Evolutionary conservation across 73 alveolate species (phyloP).

Genomic region (Tetrahymena malaccensis): DNA sequence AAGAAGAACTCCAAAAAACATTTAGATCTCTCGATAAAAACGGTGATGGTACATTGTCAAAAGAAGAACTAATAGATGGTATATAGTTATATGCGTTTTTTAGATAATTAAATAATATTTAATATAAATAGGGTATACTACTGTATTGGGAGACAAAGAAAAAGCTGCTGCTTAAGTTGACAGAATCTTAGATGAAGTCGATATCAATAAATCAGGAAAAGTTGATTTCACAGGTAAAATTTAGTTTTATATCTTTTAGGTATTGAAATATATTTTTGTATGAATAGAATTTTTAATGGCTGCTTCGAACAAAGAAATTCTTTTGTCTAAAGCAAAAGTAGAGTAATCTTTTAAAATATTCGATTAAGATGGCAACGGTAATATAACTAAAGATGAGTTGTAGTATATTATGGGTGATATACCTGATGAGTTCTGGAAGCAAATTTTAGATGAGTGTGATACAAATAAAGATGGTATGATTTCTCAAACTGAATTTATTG

Average conservation of each 20-base stretch:
- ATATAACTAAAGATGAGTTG: slow-evolving; percentile 29
- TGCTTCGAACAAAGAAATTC: slow-evolving; percentile 31
- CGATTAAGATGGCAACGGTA: slow-evolving; percentile 45
- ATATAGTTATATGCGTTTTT: not conserved
- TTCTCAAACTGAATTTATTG: slow-evolving; percentile 26
- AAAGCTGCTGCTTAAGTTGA: slow-evolving; percentile 11
- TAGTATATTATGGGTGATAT: slow-evolving; percentile 36
- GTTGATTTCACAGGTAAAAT: slow-evolving; percentile 42
- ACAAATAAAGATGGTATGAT: slow-evolving; percentile 39
- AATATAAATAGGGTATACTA: not conserved
- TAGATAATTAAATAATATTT: not conserved
- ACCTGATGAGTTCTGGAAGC: slow-evolving; percentile 34
- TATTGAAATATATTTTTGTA: not conserved
- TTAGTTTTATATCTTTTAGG: not conserved
- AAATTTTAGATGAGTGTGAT: slow-evolving; percentile 32
- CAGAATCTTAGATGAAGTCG: slow-evolving; percentile 36
- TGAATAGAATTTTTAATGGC: slow-evolving; percentile 40
- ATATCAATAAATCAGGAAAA: slow-evolving; percentile 44
- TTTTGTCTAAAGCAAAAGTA: slow-evolving; percentile 28
- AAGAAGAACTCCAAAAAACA: slow-evolving; percentile 44
- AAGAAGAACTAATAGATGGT: slow-evolving; percentile 54
- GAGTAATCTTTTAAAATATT: slow-evolving; percentile 39
- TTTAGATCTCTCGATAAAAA: slow-evolving; percentile 66
- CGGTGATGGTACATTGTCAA: slow-evolving; percentile 67
- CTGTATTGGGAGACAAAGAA: slow-evolving; percentile 8